Evolutionary conservation across 257 asterid genomes (phyloP).

Genomic region (Linderniella brevidens): DNA sequence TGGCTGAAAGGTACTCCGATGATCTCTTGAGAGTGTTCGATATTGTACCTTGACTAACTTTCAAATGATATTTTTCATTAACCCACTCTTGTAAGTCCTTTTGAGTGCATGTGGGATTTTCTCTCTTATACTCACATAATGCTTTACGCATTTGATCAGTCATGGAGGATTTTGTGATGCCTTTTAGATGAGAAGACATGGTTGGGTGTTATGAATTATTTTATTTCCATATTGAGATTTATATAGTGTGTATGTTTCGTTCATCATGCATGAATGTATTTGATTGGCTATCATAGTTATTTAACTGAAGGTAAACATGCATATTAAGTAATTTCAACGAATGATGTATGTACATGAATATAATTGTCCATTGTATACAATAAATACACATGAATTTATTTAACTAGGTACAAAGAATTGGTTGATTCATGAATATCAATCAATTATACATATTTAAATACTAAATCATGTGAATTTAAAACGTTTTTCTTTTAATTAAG

Average conservation of each 20-base stretch:
- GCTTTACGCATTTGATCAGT: slow-evolving; percentile 4
- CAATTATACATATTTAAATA: background rate
- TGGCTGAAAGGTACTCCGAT: slow-evolving; percentile 5
- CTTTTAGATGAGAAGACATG: slow-evolving; percentile 5
- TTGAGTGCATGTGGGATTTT: slow-evolving; percentile 1
- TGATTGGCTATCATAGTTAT: background rate
- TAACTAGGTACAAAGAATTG: background rate
- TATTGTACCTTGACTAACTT: slow-evolving; percentile 1
- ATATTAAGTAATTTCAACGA: background rate
- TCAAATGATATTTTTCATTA: slow-evolving; percentile 2
- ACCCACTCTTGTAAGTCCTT: slow-evolving; percentile 2
- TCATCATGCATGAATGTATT: slow-evolving; percentile 2
- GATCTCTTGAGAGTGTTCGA: slow-evolving; percentile 3
- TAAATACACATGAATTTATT: too few relatives aligned
- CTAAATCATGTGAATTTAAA: background rate
- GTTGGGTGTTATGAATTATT: slow-evolving; percentile 5
- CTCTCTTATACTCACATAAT: slow-evolving; percentile 1
- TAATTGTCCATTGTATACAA: background rate
- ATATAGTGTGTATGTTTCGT: slow-evolving; percentile 3
- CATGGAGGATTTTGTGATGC: slow-evolving; percentile 4
- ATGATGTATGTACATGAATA: background rate
- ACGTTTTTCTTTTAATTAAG: background rate
- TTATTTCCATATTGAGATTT: slow-evolving; percentile 1
- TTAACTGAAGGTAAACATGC: background rate
- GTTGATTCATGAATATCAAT: background rate